Base-by-base conservation (phyloP, 192 early-diverging fungal genomes). In the Phycomyces nitens region DNA sequence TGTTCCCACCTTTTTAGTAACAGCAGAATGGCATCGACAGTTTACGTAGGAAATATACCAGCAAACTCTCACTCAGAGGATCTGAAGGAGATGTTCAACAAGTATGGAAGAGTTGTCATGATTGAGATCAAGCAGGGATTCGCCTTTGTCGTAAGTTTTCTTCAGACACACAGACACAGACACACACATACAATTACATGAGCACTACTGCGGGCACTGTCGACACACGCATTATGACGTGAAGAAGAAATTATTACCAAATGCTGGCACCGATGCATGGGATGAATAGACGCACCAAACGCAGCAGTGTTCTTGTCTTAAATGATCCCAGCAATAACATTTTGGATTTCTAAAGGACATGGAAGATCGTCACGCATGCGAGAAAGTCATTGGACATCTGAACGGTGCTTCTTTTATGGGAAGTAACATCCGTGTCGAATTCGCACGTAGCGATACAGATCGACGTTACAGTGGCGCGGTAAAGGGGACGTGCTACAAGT, bases 21-120 rank as follows among this genome's bases (percentile, higher is more conserved):
- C 12, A 11, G 12, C 12, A 47, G 44, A 47, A 47, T 47, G 44
- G 44, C 44, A 47, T 47, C 44, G 3, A n/a, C 44, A 47, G 44
- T 47, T 11, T 47, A 47, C 44, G 44, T 47, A 47, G 44, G 44
- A 14, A 47, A 47, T 11, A 47, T 18, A 47, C 44, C 44, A 47
- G 44, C 44, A 47, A 18, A 47, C 18, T 47, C 18, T n/a, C 12
- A 47, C 11, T 47, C 44, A 11, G 44, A 47, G 2, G 44, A 47
- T 11, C 18, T 47, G 44, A 47, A 47, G 44, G 15, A 47, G 44
- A 14, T 47, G 44, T 47, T 47, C 44, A 47, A n/a, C 18, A 47
- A 47, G 44, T 47, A 47, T 47, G 44, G 44, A 47, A 47, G 44
- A 47, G 44, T 47, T n/a, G 44, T 47, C 44, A 47, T 47, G 44